Evolutionary conservation across 2,329 filamentous ascomycete genomes (phyloP).

Genomic region (Bisporella sp.): DNA sequence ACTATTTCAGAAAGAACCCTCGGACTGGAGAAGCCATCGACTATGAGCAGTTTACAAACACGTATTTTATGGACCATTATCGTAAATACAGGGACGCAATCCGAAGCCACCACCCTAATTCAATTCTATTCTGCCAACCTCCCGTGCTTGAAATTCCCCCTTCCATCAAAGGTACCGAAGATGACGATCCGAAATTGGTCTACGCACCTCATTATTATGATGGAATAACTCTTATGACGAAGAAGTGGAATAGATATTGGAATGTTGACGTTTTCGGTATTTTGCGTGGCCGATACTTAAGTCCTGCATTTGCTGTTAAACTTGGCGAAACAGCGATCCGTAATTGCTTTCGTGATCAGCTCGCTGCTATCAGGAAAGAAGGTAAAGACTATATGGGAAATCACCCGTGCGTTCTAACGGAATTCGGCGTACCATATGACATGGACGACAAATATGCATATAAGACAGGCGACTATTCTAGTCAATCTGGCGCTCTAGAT

Average conservation of each 20-base stretch:
- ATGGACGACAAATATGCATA: slow-evolving; percentile 98
- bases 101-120: slow-evolving; percentile 66
- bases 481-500: slow-evolving; percentile 86
- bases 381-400: slow-evolving; percentile 82
- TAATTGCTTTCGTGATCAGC: slow-evolving; percentile 85
- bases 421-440: slow-evolving; percentile 97
- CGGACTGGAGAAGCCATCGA: slow-evolving; percentile 65
- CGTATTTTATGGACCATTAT: slow-evolving; percentile 85
- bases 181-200: slow-evolving; percentile 84
- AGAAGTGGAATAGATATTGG: slow-evolving; percentile 97
- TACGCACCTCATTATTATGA: slow-evolving; percentile 97
- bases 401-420: slow-evolving; percentile 83
- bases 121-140: slow-evolving; percentile 86
- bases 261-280: slow-evolving; percentile 95
- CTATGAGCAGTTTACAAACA: slow-evolving; percentile 82
- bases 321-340: slow-evolving; percentile 89
- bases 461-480: slow-evolving; percentile 89
- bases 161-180: slow-evolving; percentile 73
- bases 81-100: slow-evolving; percentile 69
- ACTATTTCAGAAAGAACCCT: slow-evolving; percentile 82
- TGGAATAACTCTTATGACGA: slow-evolving; percentile 91
- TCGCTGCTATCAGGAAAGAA: slow-evolving; percentile 76
- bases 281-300: slow-evolving; percentile 79
- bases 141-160: slow-evolving; percentile 90
- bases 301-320: slow-evolving; percentile 86